Percentiles rank a stretch among this genome's conserved stretches.
Evolutionary conservation across 768 basidiomycete species (phyloP).

Genomic region (Roridomyces roridus): DNA sequence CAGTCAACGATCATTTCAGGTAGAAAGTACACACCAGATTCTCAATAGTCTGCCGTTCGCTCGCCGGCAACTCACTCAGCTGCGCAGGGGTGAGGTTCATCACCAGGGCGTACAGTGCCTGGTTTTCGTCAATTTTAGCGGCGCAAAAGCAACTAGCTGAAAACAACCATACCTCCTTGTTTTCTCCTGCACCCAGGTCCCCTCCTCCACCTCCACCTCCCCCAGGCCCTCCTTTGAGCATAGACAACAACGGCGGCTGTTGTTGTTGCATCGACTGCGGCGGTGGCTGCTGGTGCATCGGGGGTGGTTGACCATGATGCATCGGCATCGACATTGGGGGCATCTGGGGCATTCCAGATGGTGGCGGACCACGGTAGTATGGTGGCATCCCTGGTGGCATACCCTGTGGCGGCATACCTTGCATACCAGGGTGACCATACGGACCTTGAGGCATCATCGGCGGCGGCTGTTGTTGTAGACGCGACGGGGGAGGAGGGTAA

Average conservation of each 20-base stretch:
- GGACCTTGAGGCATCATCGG: constrained; percentile 32
- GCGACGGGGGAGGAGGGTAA: constrained; percentile 36
- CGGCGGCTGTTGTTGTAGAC: constrained; percentile 39
- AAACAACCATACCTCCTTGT: too few species aligned
- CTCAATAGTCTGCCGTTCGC: constrained; percentile 28
- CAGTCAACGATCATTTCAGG: constrained; percentile 19
- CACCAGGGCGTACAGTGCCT: constrained; percentile 36
- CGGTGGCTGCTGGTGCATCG: constrained; percentile 33
- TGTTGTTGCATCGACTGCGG: constrained; percentile 31
- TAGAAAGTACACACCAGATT: constrained; percentile 4
- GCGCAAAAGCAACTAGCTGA: background rate
- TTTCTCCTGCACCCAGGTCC: too few species aligned
- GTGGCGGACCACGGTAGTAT: constrained; percentile 36
- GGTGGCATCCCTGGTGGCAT: constrained; percentile 38
- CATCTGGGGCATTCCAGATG: constrained; percentile 27
- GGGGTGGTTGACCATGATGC: constrained; percentile 33
- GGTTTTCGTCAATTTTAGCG: constrained; percentile 36
- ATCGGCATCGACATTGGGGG: constrained; percentile 21
- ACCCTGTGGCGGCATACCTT: constrained; percentile 31
- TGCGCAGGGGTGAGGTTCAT: constrained; percentile 54
- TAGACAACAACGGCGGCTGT: constrained; percentile 34
- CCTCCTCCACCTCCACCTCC: background rate
- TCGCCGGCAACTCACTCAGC: constrained; percentile 50
- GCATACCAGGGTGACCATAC: constrained; percentile 22
- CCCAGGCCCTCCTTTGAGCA: constrained; percentile 26